Evolutionary conservation across 2,329 filamentous ascomycete genomes (phyloP).

Genomic region (Verticillium nubilum): DNA sequence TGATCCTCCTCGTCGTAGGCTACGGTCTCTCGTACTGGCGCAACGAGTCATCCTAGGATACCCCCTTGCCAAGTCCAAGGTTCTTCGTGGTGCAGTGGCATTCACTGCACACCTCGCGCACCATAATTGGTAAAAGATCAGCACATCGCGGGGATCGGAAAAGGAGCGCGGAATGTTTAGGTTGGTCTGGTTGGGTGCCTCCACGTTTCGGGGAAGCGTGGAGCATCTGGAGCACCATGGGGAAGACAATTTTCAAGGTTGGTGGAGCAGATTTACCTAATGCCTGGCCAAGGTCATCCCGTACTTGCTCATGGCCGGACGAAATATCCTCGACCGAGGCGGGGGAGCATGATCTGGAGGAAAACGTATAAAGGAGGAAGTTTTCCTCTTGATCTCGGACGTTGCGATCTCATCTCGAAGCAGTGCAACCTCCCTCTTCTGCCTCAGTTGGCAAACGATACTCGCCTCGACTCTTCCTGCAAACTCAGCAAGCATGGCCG

Average conservation of each 20-base stretch:
- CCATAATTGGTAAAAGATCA: background rate
- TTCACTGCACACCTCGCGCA: background rate
- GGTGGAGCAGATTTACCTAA: background rate
- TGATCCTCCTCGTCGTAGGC: background rate
- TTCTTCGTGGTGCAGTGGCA: background rate
- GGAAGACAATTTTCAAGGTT: background rate
- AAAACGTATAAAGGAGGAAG: background rate
- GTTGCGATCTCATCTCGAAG: background rate
- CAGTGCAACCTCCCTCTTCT: background rate
- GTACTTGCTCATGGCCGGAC: background rate
- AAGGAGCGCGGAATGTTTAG: background rate
- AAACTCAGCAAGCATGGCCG: background rate
- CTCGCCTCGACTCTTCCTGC: background rate
- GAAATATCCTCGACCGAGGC: background rate
- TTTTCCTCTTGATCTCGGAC: background rate
- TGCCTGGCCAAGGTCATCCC: background rate
- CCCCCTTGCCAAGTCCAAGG: background rate
- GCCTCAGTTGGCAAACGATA: background rate
- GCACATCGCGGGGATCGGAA: background rate
- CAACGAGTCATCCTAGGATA: background rate
- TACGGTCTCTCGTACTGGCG: background rate
- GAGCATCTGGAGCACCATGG: background rate
- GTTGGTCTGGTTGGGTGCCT: background rate
- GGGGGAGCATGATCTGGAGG: background rate
- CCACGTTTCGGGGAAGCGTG: slow-evolving; percentile 1